Base-by-base conservation (phyloP, 2,329 filamentous ascomycete genomes). In the Phyllosticta capitalensis region DNA sequence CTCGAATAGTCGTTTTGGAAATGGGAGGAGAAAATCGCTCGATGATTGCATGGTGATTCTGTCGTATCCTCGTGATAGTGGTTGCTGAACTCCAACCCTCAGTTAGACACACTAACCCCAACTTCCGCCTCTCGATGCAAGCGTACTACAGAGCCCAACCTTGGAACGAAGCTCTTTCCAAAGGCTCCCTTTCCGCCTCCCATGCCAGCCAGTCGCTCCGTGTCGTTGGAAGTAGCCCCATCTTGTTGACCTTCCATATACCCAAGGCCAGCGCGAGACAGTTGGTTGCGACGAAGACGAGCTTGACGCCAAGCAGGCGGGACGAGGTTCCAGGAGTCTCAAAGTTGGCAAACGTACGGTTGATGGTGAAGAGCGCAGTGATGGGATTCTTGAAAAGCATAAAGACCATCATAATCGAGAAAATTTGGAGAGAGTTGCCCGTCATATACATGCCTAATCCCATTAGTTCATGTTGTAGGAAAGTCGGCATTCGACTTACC, bases 351-450 rank as follows among this genome's bases (percentile, higher is more conserved):
- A 99, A 97, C n/a, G 89, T 89, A 69, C 86, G 83, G 70, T 94
- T 91, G 54, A 92, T 92, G 65, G 79, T 84, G 62, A 95, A 76
- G 52, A 97, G 78, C 33, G 92, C 94, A 74, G 90, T 84, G 62
- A 99, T 82, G 9, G 94, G 94, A 65, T 89, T 95, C 80, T 97
- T 97, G 82, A 99, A 99, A 52, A 95, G 86, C 88, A 96, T 97
- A 69, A 92, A 92, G 19, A 97, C 92, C 92, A 97, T 99, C 90
- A 97, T 97, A 76, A 99, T 97, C 75, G 89, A 95, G 79, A 99
- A 99, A 65, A 99, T 97, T 73, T 99, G 94, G 53, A 99, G 83
- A 63, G 90, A 91, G 78, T 97, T 99, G 69, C 94, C 94, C 30
- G 92, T 95, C 94, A 99, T 99, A 82, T 99, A 99, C 91, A 97